Evolutionary conservation across 768 basidiomycete genomes (phyloP).

Genomic region (Russula olivacea): DNA sequence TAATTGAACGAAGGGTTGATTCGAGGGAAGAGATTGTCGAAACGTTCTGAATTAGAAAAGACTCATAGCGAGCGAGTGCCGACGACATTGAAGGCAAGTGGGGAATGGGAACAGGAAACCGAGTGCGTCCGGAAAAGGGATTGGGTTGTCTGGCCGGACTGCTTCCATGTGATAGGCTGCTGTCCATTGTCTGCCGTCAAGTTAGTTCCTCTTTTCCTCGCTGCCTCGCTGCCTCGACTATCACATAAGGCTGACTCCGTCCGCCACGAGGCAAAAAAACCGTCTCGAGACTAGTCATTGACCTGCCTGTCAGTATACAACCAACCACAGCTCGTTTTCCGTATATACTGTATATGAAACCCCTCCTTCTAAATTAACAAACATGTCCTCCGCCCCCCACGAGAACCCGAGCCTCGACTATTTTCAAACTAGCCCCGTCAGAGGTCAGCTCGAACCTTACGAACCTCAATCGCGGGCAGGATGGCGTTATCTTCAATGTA

Average conservation of each 20-base stretch:
- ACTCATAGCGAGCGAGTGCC: slow-evolving; percentile 67
- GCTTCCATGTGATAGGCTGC: not conserved
- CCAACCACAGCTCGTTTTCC: not conserved
- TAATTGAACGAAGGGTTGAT: slow-evolving; percentile 79
- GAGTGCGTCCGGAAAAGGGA: not conserved
- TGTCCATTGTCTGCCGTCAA: not conserved
- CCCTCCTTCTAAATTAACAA: not conserved
- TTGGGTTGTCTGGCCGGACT: not conserved
- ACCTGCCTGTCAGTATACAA: not conserved
- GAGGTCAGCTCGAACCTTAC: slow-evolving; percentile 69
- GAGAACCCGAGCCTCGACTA: slow-evolving; percentile 39
- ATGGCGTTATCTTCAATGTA: slow-evolving; percentile 69
- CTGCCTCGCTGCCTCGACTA: not conserved
- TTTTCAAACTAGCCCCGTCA: slow-evolving; percentile 57
- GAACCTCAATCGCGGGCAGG: slow-evolving; percentile 48
- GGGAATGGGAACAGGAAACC: not conserved
- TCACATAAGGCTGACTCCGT: slow-evolving; percentile 6
- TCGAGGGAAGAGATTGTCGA: slow-evolving; percentile 84
- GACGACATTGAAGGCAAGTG: slow-evolving; percentile 46
- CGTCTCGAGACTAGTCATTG: slow-evolving; percentile 4
- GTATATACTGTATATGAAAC: slow-evolving; percentile 6
- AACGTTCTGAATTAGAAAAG: slow-evolving; percentile 78
- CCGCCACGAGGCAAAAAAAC: slow-evolving; percentile 16
- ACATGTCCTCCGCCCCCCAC: slow-evolving; percentile 20
- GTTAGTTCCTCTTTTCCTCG: not conserved